Evolutionary conservation across 2,329 filamentous ascomycete species (phyloP), one percentile per base, ranked within the genome.

Genomic region (Fusarium albidum): DNA sequence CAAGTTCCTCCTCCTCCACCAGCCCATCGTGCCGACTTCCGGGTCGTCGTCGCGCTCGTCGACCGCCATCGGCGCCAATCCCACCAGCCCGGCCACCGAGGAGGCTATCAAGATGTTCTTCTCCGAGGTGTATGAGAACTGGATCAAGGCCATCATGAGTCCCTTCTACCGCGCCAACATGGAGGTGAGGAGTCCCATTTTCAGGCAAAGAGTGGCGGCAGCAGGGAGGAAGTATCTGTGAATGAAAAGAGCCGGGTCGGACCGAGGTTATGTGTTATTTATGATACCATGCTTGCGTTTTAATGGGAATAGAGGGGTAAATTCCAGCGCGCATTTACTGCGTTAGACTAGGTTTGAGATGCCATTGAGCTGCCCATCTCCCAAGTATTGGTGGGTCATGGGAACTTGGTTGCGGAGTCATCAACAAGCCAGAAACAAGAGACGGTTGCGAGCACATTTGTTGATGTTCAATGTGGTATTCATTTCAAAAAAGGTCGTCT

Each of bases 91-190:
- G 6, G 91, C 94, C 71, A 96, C 94, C 6, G 95, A 99, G 76
- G 95, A 99, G 77, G 94, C 95, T 5, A 90, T 98, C 66, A 87
- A 92, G 71, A 91, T 91, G 75, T 99, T 98, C 78, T 96, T 99
- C 78, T 82, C 84, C 13, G 95, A 99, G 71, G 90, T 97, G 11
- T 98, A 97, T 76, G 95, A 99, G 76, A 92, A 88, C 64, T 99
- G 94, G 88, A 85, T 96, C 61, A 99, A 99, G 82, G 91, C 93
- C 11, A 87, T 93, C 52, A 98, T 99, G 95, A 98, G 87, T 70
- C 95, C 95, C 0, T 99, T 99, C 73, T 98, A 97, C 78, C 82
- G 83, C 47, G 85, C 89, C 49, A 94, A 96, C 61, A 90, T 90
- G 81, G 88, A 91, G 65, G 87, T 99, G 45, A 86, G 82, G 69